Evolutionary conservation across 2,329 filamentous ascomycete genomes (phyloP).

Genomic region (Xylaria sp.): DNA sequence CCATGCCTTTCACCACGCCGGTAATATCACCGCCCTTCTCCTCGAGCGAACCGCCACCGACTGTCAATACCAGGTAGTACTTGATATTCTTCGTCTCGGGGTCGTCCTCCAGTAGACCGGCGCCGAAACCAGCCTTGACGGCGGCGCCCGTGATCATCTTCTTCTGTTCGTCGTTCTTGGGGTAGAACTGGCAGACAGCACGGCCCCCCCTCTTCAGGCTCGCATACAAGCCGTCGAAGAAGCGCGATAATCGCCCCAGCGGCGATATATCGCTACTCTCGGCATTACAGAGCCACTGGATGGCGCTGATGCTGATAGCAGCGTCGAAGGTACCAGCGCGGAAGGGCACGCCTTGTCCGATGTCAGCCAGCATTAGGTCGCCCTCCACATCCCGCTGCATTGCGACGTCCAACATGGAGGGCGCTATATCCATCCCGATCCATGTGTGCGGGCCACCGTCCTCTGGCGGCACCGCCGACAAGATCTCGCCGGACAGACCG

Average conservation of each 20-base stretch:
- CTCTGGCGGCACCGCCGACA: constrained; percentile 74
- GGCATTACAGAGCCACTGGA: constrained; percentile 99
- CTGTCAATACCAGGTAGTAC: constrained; percentile 93
- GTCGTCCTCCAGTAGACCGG: constrained; percentile 93
- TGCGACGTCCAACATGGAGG: constrained; percentile 96
- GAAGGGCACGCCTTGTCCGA: constrained; percentile 95
- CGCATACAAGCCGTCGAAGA: constrained; percentile 93
- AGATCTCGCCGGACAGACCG: constrained; percentile 92
- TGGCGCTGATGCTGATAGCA: constrained; percentile 91
- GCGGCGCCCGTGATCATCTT: constrained; percentile 92
- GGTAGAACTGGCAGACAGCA: constrained; percentile 97
- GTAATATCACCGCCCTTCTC: constrained; percentile 81
- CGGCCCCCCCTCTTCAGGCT: constrained; percentile 83
- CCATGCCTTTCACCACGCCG: constrained; percentile 87
- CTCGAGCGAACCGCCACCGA: constrained; percentile 69
- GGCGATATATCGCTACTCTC: constrained; percentile 87
- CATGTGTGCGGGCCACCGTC: constrained; percentile 90
- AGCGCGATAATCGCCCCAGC: constrained; percentile 79
- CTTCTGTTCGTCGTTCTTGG: constrained; percentile 91
- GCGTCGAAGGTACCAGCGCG: constrained; percentile 92
- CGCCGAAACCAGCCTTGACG: constrained; percentile 93
- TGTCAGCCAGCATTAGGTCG: constrained; percentile 92
- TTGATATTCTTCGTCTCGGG: constrained; percentile 96
- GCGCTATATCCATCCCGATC: constrained; percentile 96
- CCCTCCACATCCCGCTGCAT: constrained; percentile 92